phyloP scores from a whole-genome alignment of 2,329 filamentous ascomycete genomes.

The Drechmeria coniospora region DNA sequence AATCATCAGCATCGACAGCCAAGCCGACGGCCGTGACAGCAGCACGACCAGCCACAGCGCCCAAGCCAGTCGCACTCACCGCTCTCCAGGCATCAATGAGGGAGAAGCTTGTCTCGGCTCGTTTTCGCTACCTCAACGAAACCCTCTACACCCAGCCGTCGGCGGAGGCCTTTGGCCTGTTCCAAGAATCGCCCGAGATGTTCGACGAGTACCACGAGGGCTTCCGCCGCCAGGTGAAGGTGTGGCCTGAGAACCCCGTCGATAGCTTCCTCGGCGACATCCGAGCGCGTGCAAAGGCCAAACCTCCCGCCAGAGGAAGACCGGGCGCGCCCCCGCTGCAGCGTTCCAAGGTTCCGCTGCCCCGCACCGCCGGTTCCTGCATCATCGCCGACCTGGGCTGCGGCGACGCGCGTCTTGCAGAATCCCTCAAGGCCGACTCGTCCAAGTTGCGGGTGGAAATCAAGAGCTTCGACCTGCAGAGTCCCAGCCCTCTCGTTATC shows the following conservation, averaged over 20 bases:
- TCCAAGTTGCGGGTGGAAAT: constrained; percentile 58
- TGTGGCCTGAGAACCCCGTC: constrained; percentile 94
- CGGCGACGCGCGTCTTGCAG: constrained; percentile 73
- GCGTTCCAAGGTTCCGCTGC: constrained; percentile 35
- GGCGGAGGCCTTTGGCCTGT: constrained; percentile 64
- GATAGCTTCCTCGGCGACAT: constrained; percentile 69
- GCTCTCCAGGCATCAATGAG: constrained; percentile 90
- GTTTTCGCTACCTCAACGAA: constrained; percentile 95
- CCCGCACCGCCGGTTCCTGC: constrained; percentile 55
- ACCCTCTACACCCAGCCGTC: constrained; percentile 90
- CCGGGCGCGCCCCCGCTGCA: constrained; percentile 13
- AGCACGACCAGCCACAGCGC: constrained; percentile 20
- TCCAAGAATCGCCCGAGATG: constrained; percentile 75
- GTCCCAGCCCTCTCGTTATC: constrained; percentile 61
- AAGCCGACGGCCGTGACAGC: constrained; percentile 10
- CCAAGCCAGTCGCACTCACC: constrained; percentile 51
- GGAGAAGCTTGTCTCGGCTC: constrained; percentile 83
- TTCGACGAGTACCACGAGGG: constrained; percentile 94
- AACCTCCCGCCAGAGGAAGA: constrained; percentile 14
- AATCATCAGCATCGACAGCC: constrained; percentile 5
- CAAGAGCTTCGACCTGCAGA: constrained; percentile 76
- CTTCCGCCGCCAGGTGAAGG: constrained; percentile 86
- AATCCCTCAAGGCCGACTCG: constrained; percentile 46
- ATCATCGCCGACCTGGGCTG: constrained; percentile 86
- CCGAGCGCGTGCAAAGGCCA: constrained; percentile 45